Evolutionary conservation across 139 green algal genomes (phyloP).

Genomic region (Chlorokybus atmophyticus): DNA sequence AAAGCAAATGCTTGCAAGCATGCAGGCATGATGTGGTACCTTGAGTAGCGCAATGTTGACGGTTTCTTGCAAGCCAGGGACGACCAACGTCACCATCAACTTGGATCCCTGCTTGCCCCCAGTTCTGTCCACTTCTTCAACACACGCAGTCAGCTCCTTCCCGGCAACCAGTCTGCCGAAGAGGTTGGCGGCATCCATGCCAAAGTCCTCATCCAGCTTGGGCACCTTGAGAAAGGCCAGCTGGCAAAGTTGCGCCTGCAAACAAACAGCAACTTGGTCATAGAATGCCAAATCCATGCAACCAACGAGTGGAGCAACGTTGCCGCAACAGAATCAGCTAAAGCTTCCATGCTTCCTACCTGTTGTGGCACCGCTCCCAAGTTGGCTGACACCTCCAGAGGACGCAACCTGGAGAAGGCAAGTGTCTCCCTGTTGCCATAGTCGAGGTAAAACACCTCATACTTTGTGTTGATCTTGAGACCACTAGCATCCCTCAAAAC

Average conservation of each 20-base stretch:
- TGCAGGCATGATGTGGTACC: not conserved
- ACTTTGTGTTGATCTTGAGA: not conserved
- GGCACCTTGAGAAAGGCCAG: constrained; percentile 52
- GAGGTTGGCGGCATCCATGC: constrained; percentile 38
- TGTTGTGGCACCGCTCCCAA: no score
- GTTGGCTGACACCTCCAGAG: constrained; percentile 6
- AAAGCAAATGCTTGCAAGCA: not conserved
- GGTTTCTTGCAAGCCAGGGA: not conserved
- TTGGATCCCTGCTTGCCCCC: not conserved
- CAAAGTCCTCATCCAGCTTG: constrained; percentile 41
- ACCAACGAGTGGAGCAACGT: no score
- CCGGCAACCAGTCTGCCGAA: not conserved
- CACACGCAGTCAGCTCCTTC: constrained; percentile 7
- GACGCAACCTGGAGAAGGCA: constrained; percentile 11
- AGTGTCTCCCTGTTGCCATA: constrained; percentile 75
- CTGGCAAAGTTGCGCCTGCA: constrained; percentile 21
- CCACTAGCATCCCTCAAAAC: not conserved
- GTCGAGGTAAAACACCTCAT: constrained; percentile 69
- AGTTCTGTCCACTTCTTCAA: constrained; percentile 24
- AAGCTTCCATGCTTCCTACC: no score
- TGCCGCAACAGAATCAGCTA: no score
- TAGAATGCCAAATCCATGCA: no score
- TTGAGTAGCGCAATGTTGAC: constrained; percentile 19
- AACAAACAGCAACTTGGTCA: no score
- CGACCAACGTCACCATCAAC: constrained; percentile 16